These are phyloP conservation scores for Daphne laureola DNA, from an alignment of 441 rosid genomes.

Conservation along the genomic window DNA sequence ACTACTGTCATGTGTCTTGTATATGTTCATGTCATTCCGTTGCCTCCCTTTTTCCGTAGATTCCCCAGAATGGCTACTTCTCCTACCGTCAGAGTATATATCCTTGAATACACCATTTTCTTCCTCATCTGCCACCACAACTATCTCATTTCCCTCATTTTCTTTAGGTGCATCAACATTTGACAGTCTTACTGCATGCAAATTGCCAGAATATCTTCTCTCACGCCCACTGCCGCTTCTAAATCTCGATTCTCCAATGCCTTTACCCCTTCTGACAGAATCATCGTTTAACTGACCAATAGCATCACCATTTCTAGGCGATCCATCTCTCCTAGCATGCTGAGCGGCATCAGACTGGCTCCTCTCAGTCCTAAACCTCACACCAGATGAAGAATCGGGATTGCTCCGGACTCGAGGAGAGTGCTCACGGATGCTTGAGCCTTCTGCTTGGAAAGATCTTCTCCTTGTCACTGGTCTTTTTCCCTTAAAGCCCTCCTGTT, in stretches of 20 bases:
- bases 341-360: slow-evolving; percentile 29
- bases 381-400: slow-evolving; percentile 21
- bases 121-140: slow-evolving; percentile 26
- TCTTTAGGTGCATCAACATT: slow-evolving; percentile 14
- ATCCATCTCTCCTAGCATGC: slow-evolving; percentile 21
- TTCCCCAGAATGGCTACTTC: slow-evolving; percentile 16
- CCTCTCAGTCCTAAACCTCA: slow-evolving; percentile 29
- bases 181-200: slow-evolving; percentile 9
- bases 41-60: slow-evolving; percentile 10
- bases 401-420: slow-evolving; percentile 15
- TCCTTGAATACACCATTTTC: slow-evolving; percentile 23
- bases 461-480: slow-evolving; percentile 27
- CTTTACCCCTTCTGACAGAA: slow-evolving; percentile 25
- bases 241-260: slow-evolving; percentile 12
- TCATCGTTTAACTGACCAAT: slow-evolving; percentile 20
- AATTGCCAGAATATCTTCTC: slow-evolving; percentile 15
- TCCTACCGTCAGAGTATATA: slow-evolving; percentile 25
- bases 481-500: slow-evolving; percentile 52
- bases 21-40: slow-evolving; percentile 17
- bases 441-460: slow-evolving; percentile 27
- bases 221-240: slow-evolving; percentile 14
- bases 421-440: slow-evolving; percentile 14
- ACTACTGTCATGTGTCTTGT: slow-evolving; percentile 10
- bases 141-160: slow-evolving; percentile 24
- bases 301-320: slow-evolving; percentile 17